Evolutionary conservation across 2,329 filamentous ascomycete species (phyloP).

Genomic region (Calonectria pseudoreteaudii): DNA sequence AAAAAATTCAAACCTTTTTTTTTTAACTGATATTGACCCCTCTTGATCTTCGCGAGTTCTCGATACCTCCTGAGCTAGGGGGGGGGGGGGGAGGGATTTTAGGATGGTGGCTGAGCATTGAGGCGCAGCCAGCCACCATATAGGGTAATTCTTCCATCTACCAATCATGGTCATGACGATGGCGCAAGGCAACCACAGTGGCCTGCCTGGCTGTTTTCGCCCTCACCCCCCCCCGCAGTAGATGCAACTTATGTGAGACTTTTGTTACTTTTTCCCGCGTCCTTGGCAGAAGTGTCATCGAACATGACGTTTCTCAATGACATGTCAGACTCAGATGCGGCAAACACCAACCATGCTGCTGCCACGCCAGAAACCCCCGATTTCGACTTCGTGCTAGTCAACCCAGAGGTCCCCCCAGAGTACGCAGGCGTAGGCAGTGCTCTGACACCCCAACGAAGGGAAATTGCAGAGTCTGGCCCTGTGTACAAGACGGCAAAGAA

Average conservation of each 20-base stretch:
- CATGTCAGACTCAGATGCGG: neutral
- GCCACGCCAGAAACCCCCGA: constrained; percentile 44
- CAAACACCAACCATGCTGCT: constrained; percentile 5
- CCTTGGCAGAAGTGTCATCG: neutral
- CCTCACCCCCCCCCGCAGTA: neutral
- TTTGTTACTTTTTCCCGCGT: neutral
- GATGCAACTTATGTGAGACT: neutral
- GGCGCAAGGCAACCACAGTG: neutral
- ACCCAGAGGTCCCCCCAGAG: constrained; percentile 53
- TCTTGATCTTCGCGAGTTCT: neutral
- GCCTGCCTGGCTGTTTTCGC: neutral
- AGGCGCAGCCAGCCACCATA: neutral
- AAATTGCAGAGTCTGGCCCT: constrained; percentile 52
- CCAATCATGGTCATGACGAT: neutral
- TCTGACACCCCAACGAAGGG: constrained; percentile 46
- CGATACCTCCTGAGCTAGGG: neutral
- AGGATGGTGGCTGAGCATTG: neutral
- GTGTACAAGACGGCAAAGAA: constrained; percentile 49
- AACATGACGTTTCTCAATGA: neutral
- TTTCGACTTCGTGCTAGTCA: constrained; percentile 56
- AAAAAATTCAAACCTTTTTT: neutral
- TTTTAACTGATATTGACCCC: neutral
- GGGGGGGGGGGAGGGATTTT: too few relatives aligned
- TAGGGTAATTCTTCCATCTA: neutral
- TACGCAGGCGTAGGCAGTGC: constrained; percentile 46